Conservation (phyloP, 495 filamentous ascomycete genomes). For the Pseudomonodictys pantanalensis region DNA sequence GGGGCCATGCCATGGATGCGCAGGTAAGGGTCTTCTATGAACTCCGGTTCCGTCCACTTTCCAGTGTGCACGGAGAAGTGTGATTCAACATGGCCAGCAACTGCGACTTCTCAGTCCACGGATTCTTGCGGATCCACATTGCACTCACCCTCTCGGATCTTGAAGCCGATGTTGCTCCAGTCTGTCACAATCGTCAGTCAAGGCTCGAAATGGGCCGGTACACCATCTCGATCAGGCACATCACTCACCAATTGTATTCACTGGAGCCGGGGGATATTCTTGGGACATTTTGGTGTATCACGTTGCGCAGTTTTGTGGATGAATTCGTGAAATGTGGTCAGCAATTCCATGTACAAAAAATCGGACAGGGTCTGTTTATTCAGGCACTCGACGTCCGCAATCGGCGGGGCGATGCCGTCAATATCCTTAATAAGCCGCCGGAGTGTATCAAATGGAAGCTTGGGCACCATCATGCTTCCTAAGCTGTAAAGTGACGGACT, state of each 20-base stretch:
- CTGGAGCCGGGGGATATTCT: slow-evolving; percentile 77
- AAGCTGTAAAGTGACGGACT: not conserved
- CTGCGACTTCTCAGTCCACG: slow-evolving; percentile 42
- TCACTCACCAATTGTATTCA: slow-evolving; percentile 65
- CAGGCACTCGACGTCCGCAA: slow-evolving; percentile 2
- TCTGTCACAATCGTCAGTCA: slow-evolving; percentile 47
- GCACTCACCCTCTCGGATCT: slow-evolving; percentile 75
- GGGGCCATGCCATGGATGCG: slow-evolving; percentile 87
- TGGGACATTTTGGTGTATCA: slow-evolving; percentile 4
- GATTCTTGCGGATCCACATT: not conserved
- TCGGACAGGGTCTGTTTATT: not conserved
- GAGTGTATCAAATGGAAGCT: slow-evolving; percentile 12
- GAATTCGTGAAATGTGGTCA: not conserved
- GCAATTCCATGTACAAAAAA: no score
- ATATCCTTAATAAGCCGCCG: slow-evolving; percentile 11
- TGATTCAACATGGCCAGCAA: slow-evolving; percentile 75
- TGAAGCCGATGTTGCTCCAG: slow-evolving; percentile 89
- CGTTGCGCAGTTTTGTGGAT: not conserved
- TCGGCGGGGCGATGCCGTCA: slow-evolving; percentile 12
- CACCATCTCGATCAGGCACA: no score
- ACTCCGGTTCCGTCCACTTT: slow-evolving; percentile 69
- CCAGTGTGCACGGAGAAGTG: slow-evolving; percentile 67
- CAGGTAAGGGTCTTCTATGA: slow-evolving; percentile 74
- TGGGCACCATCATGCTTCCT: not conserved
- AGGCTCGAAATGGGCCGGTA: not conserved